Conservation (phyloP, 2,329 filamentous ascomycete species). For the Penicillium corylophilum region DNA sequence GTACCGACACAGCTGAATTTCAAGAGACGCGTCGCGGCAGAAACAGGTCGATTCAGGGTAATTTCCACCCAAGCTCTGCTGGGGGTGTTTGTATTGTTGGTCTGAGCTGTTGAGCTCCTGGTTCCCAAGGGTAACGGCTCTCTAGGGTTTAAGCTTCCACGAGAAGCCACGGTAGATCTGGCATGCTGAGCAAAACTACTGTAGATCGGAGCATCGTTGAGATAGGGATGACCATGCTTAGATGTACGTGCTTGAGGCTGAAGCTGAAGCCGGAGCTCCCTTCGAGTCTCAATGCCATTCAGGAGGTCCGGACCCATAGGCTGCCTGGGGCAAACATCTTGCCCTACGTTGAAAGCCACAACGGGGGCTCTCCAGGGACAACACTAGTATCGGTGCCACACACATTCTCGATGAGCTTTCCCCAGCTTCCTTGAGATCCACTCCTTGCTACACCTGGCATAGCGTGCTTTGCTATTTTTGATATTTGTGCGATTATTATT, state of each 20-base stretch:
- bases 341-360: not conserved
- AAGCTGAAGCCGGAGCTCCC: not conserved
- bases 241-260: not conserved
- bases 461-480: slow-evolving; percentile 7
- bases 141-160: not conserved
- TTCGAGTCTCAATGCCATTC: not conserved
- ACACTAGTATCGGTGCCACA: slow-evolving; percentile 5
- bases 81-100: slow-evolving; percentile 8
- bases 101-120: slow-evolving; percentile 7
- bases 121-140: not conserved
- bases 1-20: slow-evolving; percentile 14
- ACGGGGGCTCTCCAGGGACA: not conserved
- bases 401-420: slow-evolving; percentile 12
- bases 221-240: slow-evolving; percentile 1
- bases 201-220: not conserved
- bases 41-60: slow-evolving; percentile 13
- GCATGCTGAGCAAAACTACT: not conserved
- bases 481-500: not conserved
- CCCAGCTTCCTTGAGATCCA: slow-evolving; percentile 20
- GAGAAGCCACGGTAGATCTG: not conserved
- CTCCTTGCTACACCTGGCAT: slow-evolving; percentile 17
- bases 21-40: slow-evolving; percentile 13
- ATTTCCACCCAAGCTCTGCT: slow-evolving; percentile 17
- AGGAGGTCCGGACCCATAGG: not conserved
- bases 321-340: not conserved